These are phyloP conservation scores for Penicillium concentricum DNA, from an alignment of 2,329 filamentous ascomycete species.

Conservation along the genomic window DNA sequence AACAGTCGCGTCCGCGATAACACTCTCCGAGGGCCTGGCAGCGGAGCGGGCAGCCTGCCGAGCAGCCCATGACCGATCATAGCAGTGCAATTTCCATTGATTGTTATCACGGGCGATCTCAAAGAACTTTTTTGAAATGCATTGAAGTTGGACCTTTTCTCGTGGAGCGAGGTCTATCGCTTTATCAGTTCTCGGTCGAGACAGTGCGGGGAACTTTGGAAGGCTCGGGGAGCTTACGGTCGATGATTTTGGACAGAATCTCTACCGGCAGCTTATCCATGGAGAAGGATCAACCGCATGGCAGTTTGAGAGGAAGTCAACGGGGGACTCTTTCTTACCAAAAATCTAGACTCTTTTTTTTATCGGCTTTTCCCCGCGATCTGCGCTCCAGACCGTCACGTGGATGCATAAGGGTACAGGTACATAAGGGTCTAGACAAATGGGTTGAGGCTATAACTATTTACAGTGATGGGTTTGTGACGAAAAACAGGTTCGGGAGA, in stretches of 20 bases:
- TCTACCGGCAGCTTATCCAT: conserved; percentile 63
- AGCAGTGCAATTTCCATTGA: conserved; percentile 75
- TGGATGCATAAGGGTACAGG: too few species aligned
- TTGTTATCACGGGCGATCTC: conserved; percentile 69
- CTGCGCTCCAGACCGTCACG: conserved; percentile 22
- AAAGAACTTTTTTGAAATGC: conserved; percentile 65
- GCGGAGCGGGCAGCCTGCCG: conserved; percentile 37
- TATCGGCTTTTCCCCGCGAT: conserved; percentile 17
- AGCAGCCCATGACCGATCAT: conserved; percentile 68
- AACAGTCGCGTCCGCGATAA: conserved; percentile 44
- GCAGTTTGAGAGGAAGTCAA: background rate
- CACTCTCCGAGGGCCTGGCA: conserved; percentile 44
- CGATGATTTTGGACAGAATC: conserved; percentile 62
- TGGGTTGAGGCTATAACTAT: background rate
- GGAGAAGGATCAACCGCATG: conserved; percentile 26
- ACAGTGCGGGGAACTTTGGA: conserved; percentile 19
- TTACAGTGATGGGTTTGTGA: background rate
- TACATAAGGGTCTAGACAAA: background rate
- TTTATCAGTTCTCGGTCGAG: conserved; percentile 21
- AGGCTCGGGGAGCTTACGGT: conserved; percentile 50
- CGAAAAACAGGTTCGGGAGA: background rate
- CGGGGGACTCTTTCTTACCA: conserved; percentile 9
- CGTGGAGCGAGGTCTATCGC: conserved; percentile 59
- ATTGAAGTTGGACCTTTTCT: conserved; percentile 67
- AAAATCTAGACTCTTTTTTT: conserved; percentile 10